A percentile compares a stretch with the other conserved stretches of the same genome.
phyloP scores from a whole-genome alignment of 805 yeast genomes.

The Naumovozyma dairenensis region DNA sequence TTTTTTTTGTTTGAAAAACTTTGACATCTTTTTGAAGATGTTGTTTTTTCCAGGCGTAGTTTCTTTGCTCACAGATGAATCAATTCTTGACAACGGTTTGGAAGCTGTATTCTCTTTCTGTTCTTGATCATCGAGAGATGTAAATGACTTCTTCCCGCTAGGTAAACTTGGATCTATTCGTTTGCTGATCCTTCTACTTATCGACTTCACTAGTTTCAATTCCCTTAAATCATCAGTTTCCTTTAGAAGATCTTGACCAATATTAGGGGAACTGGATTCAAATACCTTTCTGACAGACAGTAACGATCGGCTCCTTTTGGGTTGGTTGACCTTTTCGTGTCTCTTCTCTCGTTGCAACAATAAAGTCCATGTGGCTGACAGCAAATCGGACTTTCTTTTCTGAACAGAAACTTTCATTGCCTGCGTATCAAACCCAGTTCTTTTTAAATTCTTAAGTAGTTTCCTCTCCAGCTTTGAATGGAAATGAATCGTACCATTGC shows the following conservation, averaged over 20 bases:
- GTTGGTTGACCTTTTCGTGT: conserved; percentile 24
- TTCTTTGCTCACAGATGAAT: neutral
- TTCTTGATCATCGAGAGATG: too few relatives aligned
- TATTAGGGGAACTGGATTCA: too few relatives aligned
- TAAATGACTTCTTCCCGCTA: too few relatives aligned
- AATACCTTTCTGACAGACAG: conserved; percentile 26
- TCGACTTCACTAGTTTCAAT: conserved; percentile 8
- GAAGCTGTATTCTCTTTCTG: too few relatives aligned
- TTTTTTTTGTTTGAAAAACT: conserved; percentile 25
- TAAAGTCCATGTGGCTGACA: conserved; percentile 68
- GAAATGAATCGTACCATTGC: conserved; percentile 36
- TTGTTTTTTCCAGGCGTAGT: conserved; percentile 17
- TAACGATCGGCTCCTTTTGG: conserved; percentile 30
- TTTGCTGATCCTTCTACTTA: conserved; percentile 6
- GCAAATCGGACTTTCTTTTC: conserved; percentile 54
- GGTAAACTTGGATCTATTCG: conserved; percentile 5
- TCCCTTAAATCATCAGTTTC: too few relatives aligned
- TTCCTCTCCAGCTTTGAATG: conserved; percentile 53
- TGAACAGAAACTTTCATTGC: conserved; percentile 47
- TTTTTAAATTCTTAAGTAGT: conserved; percentile 47
- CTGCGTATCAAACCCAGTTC: conserved; percentile 56
- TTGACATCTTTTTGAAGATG: conserved; percentile 27
- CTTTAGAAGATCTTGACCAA: neutral
- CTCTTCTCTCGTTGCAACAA: conserved; percentile 40
- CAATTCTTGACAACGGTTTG: too few relatives aligned